Evolutionary conservation across 768 basidiomycete genomes (phyloP), one percentile per base, ranked within the genome.

Genomic region (Calocybe cyanea): DNA sequence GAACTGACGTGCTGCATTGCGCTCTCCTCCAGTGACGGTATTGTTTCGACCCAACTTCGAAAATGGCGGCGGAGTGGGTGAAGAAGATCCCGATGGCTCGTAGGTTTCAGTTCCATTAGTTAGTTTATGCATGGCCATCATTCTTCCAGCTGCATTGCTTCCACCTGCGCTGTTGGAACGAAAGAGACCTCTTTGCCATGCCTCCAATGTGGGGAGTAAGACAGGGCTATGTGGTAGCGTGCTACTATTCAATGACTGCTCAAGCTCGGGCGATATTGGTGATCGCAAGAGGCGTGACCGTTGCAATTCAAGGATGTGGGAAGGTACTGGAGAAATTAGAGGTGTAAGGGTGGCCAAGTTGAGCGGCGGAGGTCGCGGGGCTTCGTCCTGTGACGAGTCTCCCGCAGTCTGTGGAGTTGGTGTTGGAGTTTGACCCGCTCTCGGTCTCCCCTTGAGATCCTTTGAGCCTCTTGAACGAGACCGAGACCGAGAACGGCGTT

Each of bases 81-180:
- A 76, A 3, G 80, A 80, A 8, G 85, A 78, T 18, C 46, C 43
- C 13, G 79, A 72, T 37, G 77, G 69, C 48, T 86, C 84, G 50
- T 80, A 78, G 4, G 73, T 68, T 50, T 87, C 86, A 38, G 75
- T 73, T 20, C 83, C 85, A 32, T 88, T 87, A 1, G 86, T 92
- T 45, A 96, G 71, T 61, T 92, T 93, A 51, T 82, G 81, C 79
- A 95, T 80, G 3, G 92, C 92, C 63, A 81, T 69, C 55, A 80
- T 76, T 38, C 87, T 70, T 24, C 70, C 69, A 23, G 80, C 81
- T 58, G 85, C 77, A 41, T 52, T 52, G 17, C 83, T 77, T 42
- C 85, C 77, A 17, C 86, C 87, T n/a, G 88, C 89, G 57, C 92
- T 94, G 61, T 94, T 93, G 2, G 93, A 94, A 15, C 93, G 83